phyloP scores from a whole-genome alignment of 139 green algal species.

The Chlorella sp. region DNA sequence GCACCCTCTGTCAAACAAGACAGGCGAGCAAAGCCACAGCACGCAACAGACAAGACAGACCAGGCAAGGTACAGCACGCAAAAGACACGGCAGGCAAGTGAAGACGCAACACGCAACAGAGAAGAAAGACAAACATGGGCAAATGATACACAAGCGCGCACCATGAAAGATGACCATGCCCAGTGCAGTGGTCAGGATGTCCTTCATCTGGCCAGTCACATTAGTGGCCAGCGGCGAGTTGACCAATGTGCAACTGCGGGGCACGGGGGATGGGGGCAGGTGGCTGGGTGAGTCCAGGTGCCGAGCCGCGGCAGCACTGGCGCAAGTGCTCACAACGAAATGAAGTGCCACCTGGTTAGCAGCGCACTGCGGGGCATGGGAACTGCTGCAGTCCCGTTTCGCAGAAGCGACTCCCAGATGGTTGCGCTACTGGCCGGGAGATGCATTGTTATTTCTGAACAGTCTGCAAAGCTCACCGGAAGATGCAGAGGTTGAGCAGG shows the following conservation, averaged over 20 bases:
- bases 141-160: neutral
- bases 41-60: too few species aligned
- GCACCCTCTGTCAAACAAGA: neutral
- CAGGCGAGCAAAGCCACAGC: neutral
- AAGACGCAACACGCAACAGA: too few species aligned
- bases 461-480: conserved; percentile 44
- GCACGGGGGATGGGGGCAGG: neutral
- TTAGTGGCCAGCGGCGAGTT: conserved; percentile 67
- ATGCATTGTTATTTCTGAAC: too few species aligned
- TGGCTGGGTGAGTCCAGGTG: neutral
- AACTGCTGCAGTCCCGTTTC: too few species aligned
- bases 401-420: too few species aligned
- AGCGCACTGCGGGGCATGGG: too few species aligned
- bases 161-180: conserved; percentile 65
- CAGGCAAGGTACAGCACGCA: too few species aligned
- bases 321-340: too few species aligned
- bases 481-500: conserved; percentile 73
- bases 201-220: conserved; percentile 69
- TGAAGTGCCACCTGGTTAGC: too few species aligned
- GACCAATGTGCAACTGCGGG: conserved; percentile 54
- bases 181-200: conserved; percentile 62
- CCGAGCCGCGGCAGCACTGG: neutral
- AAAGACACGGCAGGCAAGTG: too few species aligned
- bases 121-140: too few species aligned
- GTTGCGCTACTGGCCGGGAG: too few species aligned